Evolutionary conservation across 2,329 filamentous ascomycete genomes (phyloP), one percentile per base, ranked within the genome.

Genomic region (Fusarium fracticaudum): DNA sequence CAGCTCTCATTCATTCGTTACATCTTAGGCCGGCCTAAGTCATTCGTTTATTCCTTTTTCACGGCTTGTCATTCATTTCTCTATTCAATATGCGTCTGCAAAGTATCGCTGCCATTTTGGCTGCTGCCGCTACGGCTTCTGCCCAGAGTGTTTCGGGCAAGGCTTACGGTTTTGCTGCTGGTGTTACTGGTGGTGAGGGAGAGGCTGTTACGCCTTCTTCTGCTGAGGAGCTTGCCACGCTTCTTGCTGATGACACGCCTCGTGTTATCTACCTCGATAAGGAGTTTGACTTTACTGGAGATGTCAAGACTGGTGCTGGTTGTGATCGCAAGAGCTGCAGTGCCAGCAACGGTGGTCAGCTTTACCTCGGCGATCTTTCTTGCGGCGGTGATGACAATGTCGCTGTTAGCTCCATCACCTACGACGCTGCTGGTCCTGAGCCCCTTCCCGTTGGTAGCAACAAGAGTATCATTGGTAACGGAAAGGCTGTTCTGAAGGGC

Each of bases 111-210:
- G 29, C 47, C 37, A 12, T 78, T 62, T 60, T 79, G 33, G 75
- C 73, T 3, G 76, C 65, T 35, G 72, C 68, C 8, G 67, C 76
- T 13, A 61, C 71, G 2, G 76, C 69, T 47, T 74, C 77, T 24
- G 79, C 79, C 18, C 76, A 80, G 58, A 54, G 72, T 17, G 78
- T 81, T n/a, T 67, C 77, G 14, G 79, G 79, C 35, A 78, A 70
- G 22, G 76, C 79, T 6, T 80, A 79, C 37, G 79, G 79, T 43
- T 81, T 81, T 29, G 79, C 79, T 17, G 71, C 72, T 5, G 78
- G 87, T 43, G 85, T 87, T 6, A 89, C 87, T 37, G 88, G 88
- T 53, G 88, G 88, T 35, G 81, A 75, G 61, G 86, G 86, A 18
- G 79, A 84, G 22, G 81, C 86, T 9, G 73, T 70, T 2, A 83